Evolutionary conservation across 495 filamentous ascomycete genomes (phyloP), one percentile per base, ranked within the genome.

Genomic region (Hypoxylon fragiforme): DNA sequence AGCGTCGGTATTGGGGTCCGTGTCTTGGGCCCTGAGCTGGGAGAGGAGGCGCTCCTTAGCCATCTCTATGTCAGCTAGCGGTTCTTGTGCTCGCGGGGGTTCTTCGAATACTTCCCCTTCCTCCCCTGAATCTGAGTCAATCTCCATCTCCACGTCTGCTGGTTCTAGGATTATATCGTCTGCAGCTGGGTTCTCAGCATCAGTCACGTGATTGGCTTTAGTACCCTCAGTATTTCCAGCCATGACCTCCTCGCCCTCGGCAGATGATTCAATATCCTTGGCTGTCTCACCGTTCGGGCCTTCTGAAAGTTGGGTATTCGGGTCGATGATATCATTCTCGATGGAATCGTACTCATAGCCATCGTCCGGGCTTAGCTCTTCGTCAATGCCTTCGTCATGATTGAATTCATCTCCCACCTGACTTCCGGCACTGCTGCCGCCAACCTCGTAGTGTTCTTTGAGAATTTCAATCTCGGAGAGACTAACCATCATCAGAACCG

Each of bases 1-100:
- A 4, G 54, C 50, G 30, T 28, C 9, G 4, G 9, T 9, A 28
- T 4, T 4, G 4, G 61, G 53, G 32, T 44, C 65, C 12, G 41
- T 32, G 8, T 9, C 31, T 1, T 28, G 11, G 35, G 19, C 28
- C 35, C 64, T 68, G 12, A 85, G 65, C 57, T 68, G 72, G 9
- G 75, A 70, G 45, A 85, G 76, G 5, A 87, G 72, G 21, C 76
- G 79, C 16, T 77, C 71, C 69, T 85, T 85, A 46, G 82, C 85
- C 26, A 73, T 76, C 55, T 81, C 83, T 47, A 88, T 66, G 57
- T 76, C 69, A 67, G 73, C 59, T 61, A 66, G 40, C 7, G 61
- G 45, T 50, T 72, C 69, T 55, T 35, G 58, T 47, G 22, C 49
- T 44, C 52, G 67, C 41, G 30, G 60, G 48, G 44, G 41, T 49